Base-by-base conservation (phyloP, 305 asterid genomes). In the Salvia sclarea region DNA sequence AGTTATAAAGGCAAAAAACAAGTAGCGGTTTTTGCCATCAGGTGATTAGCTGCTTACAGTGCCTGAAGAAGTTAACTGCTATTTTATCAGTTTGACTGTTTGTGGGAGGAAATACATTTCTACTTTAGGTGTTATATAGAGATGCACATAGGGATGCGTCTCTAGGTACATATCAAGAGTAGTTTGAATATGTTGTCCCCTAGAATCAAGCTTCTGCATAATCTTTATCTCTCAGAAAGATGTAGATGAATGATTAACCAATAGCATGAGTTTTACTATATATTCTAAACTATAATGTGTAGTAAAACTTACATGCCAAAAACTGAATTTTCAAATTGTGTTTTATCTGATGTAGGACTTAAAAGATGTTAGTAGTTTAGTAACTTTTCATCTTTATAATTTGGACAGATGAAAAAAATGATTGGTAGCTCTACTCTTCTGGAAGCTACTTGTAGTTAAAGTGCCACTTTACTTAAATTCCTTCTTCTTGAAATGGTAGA, bases 1-100 rank as follows among this genome's bases (percentile, higher is more conserved):
- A 77, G 64, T 70, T 75, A 21, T 75, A 78, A 87, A 72, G 96
- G 89, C 7, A 86, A 85, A 67, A 84, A 71, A 78, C 94, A 85
- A 70, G 69, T 94, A 8, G 84, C 75, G 68, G 87, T 79, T 61
- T 86, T 75, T 80, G 90, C 96, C 24, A 82, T 87, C 79, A 91
- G 97, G 98, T 93, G 79, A 74, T 52, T 43, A 16, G 49, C 50
- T 53, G 10, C 56, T 52, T 65, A 11, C 35, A 11, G 17, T 52
- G 40, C 31, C 45, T 30, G 37, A 38, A 28, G 56, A 59, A 13
- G n/a, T 43, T 35, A 20, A 4, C 16, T 28, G n/a, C n/a, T n/a
- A n/a, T 30, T 44, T 52, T 6, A 38, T 35, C 8, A 25, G 37
- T 28, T 61, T 35, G 30, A 43, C 56, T 61, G 35, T 52, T 55